phyloP scores from a whole-genome alignment of 441 rosid genomes.

The Adansonia gregorii region DNA sequence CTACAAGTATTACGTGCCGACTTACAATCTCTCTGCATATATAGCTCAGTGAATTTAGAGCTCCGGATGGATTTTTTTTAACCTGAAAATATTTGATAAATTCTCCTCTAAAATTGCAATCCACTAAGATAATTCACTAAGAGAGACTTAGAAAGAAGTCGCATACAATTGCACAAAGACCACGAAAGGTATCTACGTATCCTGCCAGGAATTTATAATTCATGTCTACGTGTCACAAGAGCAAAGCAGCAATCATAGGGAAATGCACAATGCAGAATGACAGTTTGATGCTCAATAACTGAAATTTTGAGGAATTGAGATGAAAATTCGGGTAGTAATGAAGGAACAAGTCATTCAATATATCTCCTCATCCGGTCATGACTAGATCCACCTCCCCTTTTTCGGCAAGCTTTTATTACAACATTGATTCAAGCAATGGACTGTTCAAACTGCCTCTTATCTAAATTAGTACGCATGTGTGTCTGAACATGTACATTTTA shows the following conservation, averaged over 20 bases:
- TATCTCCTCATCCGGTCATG: neutral
- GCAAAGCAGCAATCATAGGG: neutral
- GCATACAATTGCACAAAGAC: constrained; percentile 94
- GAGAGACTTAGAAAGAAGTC: constrained; percentile 17
- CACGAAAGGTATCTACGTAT: constrained; percentile 98
- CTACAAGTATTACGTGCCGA: constrained; percentile 71
- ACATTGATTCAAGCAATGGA: neutral
- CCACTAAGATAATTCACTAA: neutral
- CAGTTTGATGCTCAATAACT: too few species aligned
- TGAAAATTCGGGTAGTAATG: neutral
- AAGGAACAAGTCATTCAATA: neutral
- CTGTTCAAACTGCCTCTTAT: neutral
- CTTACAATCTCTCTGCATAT: constrained; percentile 95
- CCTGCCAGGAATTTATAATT: constrained; percentile 44
- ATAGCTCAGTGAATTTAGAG: constrained; percentile 79
- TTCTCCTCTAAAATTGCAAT: too few species aligned
- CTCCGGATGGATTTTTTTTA: constrained; percentile 89
- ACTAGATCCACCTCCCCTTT: neutral
- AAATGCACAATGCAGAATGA: neutral
- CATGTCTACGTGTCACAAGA: neutral
- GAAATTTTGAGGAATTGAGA: neutral
- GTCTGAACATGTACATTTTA: neutral
- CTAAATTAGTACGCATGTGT: neutral
- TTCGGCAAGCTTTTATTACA: neutral
- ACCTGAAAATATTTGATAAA: constrained; percentile 50